Conservation (phyloP, 306 rosid genomes). For the Trifolium subterraneum region DNA sequence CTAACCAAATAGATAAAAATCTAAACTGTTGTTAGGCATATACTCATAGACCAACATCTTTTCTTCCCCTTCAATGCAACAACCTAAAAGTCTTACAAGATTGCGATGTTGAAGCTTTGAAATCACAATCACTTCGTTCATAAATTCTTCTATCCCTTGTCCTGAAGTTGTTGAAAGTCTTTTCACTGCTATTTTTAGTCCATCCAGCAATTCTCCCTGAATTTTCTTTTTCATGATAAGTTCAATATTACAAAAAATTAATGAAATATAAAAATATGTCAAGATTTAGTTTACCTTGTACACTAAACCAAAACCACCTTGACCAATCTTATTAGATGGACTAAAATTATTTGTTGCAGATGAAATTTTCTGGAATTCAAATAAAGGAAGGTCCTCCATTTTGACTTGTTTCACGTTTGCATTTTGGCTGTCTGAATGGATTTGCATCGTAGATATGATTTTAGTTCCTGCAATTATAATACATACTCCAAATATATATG, state of each 20-base stretch:
- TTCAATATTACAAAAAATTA: background rate
- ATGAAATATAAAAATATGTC: background rate
- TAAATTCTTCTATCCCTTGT: slow-evolving; percentile 43
- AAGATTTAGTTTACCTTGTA: slow-evolving; percentile 38
- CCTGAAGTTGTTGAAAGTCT: slow-evolving; percentile 37
- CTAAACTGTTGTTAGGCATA: slow-evolving; percentile 49
- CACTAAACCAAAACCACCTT: slow-evolving; percentile 49
- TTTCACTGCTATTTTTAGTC: slow-evolving; percentile 44
- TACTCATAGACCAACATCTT: slow-evolving; percentile 46
- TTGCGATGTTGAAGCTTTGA: slow-evolving; percentile 29
- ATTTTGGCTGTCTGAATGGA: background rate
- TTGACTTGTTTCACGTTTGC: slow-evolving; percentile 20
- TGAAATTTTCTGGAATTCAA: slow-evolving; percentile 31
- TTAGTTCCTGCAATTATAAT: no score
- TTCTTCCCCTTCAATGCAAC: slow-evolving; percentile 34
- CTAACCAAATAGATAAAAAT: slow-evolving; percentile 41
- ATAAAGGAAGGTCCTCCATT: slow-evolving; percentile 43
- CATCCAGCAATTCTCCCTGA: slow-evolving; percentile 38
- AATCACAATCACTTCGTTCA: slow-evolving; percentile 45
- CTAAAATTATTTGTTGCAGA: slow-evolving; percentile 44
- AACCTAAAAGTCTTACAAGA: no score
- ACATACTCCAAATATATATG: no score
- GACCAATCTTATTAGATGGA: slow-evolving; percentile 39
- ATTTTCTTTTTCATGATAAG: background rate
- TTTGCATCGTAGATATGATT: background rate